Conservation (phyloP, 139 green algal genomes). For the Penium margaritaceum region DNA sequence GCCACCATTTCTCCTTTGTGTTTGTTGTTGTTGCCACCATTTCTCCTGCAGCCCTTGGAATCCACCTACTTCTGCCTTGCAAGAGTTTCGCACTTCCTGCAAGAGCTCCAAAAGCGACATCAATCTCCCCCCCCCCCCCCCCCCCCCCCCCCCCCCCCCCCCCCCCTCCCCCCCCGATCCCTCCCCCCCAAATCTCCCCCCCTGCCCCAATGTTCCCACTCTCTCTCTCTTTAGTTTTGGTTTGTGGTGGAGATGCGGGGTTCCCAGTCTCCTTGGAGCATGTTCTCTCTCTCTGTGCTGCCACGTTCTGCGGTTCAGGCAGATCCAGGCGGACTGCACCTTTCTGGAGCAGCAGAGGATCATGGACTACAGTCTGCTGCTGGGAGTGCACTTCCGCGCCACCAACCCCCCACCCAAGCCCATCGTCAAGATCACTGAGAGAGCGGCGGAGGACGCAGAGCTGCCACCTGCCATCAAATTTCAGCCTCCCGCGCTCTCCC, state of each 20-base stretch:
- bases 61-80: neutral
- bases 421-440: slow-evolving; percentile 4
- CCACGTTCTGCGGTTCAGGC: slow-evolving; percentile 10
- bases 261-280: no score
- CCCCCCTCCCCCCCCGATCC: no score
- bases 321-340: slow-evolving; percentile 57
- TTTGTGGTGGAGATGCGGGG: no score
- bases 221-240: no score
- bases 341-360: slow-evolving; percentile 64
- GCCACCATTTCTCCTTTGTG: neutral
- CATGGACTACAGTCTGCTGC: slow-evolving; percentile 87
- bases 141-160: neutral
- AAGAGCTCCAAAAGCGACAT: neutral
- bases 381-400: slow-evolving; percentile 58
- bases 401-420: slow-evolving; percentile 17
- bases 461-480: no score
- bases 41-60: neutral
- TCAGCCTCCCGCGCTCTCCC: no score
- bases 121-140: neutral
- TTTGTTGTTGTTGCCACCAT: neutral
- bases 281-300: neutral
- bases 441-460: no score
- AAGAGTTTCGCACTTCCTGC: neutral
- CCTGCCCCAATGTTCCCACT: neutral
- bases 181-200: neutral